These are phyloP conservation scores for Raphanus raphanistrum DNA, from an alignment of 345 rosid species.

Conservation along the genomic window DNA sequence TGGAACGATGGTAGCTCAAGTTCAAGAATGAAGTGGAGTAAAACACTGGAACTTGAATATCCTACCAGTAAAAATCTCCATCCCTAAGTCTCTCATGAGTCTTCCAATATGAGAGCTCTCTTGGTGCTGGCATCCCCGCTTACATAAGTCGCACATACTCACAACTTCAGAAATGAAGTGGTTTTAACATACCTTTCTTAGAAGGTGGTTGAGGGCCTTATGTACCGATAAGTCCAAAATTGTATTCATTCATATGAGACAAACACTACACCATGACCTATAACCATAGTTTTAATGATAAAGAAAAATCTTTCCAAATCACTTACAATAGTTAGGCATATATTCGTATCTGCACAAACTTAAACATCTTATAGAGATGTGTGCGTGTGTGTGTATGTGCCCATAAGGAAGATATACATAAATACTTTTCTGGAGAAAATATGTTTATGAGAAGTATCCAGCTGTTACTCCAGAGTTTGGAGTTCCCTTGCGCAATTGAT, in stretches of 20 bases:
- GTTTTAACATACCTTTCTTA: constrained; percentile 54
- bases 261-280: not conserved
- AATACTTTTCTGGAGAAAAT: constrained; percentile 70
- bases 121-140: not conserved
- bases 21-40: constrained; percentile 28
- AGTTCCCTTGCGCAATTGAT: constrained; percentile 61
- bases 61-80: not conserved
- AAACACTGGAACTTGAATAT: constrained; percentile 5
- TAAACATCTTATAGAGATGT: not conserved
- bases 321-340: not conserved
- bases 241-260: not conserved
- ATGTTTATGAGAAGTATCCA: constrained; percentile 76
- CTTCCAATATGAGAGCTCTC: not conserved
- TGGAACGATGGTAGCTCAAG: constrained; percentile 13
- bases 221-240: constrained; percentile 29
- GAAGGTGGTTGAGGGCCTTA: constrained; percentile 81
- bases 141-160: not conserved
- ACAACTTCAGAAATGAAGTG: not conserved
- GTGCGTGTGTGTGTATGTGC: not conserved
- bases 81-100: not conserved
- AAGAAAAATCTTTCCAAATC: not conserved
- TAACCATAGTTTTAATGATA: not conserved
- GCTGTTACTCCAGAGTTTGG: constrained; percentile 40
- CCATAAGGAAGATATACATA: not conserved
- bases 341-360: not conserved